Conservation (phyloP, 805 yeast genomes). For the Pichia manshurica region DNA sequence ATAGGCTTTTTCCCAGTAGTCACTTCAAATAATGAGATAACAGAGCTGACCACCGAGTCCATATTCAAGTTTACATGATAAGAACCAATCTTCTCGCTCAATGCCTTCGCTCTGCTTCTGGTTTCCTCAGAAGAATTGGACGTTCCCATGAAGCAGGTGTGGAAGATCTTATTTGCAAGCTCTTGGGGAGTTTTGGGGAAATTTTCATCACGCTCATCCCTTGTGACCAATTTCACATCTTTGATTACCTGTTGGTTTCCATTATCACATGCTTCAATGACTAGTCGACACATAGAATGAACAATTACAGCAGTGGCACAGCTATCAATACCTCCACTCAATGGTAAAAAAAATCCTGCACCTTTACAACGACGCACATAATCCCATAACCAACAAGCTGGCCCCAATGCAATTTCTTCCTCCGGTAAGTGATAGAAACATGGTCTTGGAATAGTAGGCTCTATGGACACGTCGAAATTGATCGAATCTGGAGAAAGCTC, state of each 20-base stretch:
- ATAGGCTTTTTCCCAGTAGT: conserved; percentile 89
- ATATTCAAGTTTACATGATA: conserved; percentile 89
- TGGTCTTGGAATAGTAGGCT: conserved; percentile 48
- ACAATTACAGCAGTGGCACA: conserved; percentile 97
- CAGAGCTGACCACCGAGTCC: conserved; percentile 75
- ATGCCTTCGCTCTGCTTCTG: conserved; percentile 68
- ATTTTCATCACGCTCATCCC: conserved; percentile 34
- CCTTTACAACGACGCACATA: conserved; percentile 85
- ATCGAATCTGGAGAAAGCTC: conserved; percentile 58
- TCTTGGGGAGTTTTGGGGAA: conserved; percentile 71
- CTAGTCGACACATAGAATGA: conserved; percentile 88
- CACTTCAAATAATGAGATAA: conserved; percentile 70
- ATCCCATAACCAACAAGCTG: conserved; percentile 99
- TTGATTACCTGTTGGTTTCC: conserved; percentile 70
- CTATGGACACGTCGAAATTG: conserved; percentile 54
- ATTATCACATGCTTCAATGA: conserved; percentile 57
- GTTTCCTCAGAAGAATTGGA: conserved; percentile 87
- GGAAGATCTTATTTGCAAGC: conserved; percentile 69
- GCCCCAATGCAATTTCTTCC: conserved; percentile 96
- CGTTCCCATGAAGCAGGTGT: conserved; percentile 95
- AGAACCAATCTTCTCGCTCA: conserved; percentile 74
- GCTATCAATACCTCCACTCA: conserved; percentile 96
- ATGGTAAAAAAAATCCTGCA: conserved; percentile 87
- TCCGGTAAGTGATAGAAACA: conserved; percentile 75
- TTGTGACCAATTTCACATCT: conserved; percentile 69